phyloP scores from a whole-genome alignment of 345 rosid species.

The Microthlaspi erraticum region DNA sequence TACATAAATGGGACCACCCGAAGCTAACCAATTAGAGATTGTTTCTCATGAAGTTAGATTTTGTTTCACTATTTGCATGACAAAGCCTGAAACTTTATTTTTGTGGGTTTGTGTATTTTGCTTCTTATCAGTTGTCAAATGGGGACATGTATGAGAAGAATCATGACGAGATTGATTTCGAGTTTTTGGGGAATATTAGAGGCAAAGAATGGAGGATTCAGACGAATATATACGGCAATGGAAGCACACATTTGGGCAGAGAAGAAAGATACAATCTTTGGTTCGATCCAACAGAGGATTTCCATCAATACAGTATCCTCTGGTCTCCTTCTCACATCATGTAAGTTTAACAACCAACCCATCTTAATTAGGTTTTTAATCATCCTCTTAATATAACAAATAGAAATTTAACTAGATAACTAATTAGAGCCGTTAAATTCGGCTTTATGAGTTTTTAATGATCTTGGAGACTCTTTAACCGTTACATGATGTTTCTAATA shows the following conservation, averaged over 20 bases:
- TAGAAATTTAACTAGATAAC: conserved; percentile 2
- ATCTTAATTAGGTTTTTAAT: background rate
- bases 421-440: background rate
- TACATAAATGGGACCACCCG: background rate
- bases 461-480: conserved; percentile 19
- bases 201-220: conserved; percentile 99
- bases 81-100: background rate
- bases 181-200: conserved; percentile 97
- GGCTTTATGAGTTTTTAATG: conserved; percentile 20
- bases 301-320: conserved; percentile 84
- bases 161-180: conserved; percentile 98
- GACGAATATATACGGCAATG: conserved; percentile 91
- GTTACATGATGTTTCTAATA: conserved; percentile 21
- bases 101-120: conserved; percentile 1
- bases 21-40: background rate
- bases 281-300: conserved; percentile 94
- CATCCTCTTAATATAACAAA: conserved; percentile 6
- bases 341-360: conserved; percentile 51
- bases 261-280: conserved; percentile 94
- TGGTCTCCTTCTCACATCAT: conserved; percentile 87
- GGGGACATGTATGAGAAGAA: conserved; percentile 90
- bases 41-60: background rate
- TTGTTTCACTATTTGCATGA: background rate
- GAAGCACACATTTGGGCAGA: conserved; percentile 87
- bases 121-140: conserved; percentile 75